Conservation (phyloP, 495 filamentous ascomycete species). For the Talaromyces adpressus region DNA sequence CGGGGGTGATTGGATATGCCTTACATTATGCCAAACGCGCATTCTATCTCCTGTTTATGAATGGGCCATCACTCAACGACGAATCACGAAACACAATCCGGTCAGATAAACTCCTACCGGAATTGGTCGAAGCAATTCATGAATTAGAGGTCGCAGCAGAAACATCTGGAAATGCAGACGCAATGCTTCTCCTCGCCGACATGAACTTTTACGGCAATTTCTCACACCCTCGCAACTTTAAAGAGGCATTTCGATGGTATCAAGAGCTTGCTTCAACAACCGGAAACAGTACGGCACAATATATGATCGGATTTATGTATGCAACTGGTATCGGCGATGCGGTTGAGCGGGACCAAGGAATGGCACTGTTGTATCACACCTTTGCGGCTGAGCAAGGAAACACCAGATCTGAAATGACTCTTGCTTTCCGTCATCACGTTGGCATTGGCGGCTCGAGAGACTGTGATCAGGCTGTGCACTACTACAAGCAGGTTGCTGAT, state of each 20-base stretch:
- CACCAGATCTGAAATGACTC: constrained; percentile 85
- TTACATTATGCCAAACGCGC: constrained; percentile 41
- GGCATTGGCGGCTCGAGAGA: constrained; percentile 81
- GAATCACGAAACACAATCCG: constrained; percentile 14
- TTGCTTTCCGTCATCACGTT: constrained; percentile 77
- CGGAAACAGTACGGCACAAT: constrained; percentile 86
- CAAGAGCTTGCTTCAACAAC: constrained; percentile 64
- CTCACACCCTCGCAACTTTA: constrained; percentile 78
- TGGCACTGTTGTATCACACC: constrained; percentile 87
- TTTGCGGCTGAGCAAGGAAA: constrained; percentile 84
- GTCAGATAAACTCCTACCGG: constrained; percentile 22
- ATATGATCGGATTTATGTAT: constrained; percentile 96
- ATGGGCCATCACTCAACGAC: constrained; percentile 28
- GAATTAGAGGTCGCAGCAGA: constrained; percentile 70
- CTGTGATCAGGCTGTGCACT: constrained; percentile 77
- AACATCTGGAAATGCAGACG: constrained; percentile 68
- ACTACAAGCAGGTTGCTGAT: constrained; percentile 90
- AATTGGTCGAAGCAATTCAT: constrained; percentile 50
- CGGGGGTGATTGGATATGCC: constrained; percentile 38
- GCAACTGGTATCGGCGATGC: constrained; percentile 81
- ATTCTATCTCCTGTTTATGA: constrained; percentile 45
- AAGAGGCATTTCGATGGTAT: constrained; percentile 75
- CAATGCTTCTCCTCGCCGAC: constrained; percentile 83
- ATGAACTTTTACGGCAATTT: constrained; percentile 97
- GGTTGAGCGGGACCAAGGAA: constrained; percentile 84